Conservation (phyloP, 1,139 yeast species). For the Yamadazyma atlantica region DNA sequence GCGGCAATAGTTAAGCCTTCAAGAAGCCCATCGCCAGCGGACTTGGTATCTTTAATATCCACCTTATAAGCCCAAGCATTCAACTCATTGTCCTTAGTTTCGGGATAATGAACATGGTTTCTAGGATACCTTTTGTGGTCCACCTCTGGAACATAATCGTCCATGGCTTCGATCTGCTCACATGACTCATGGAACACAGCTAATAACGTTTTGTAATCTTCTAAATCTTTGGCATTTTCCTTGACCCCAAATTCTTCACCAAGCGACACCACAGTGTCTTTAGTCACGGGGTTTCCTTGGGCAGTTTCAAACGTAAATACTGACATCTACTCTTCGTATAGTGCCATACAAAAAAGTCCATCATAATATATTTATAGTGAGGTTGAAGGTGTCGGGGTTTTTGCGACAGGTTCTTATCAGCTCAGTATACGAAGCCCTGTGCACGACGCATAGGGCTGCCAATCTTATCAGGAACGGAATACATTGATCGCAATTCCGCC, state of each 20-base stretch:
- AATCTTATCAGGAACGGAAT: too few relatives aligned
- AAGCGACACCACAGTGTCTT: conserved; percentile 10
- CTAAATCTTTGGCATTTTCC: conserved; percentile 11
- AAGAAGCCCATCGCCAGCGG: background rate
- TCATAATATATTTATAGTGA: too few relatives aligned
- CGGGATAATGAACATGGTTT: conserved; percentile 20
- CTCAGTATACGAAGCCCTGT: too few relatives aligned
- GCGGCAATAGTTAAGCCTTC: conserved; percentile 7
- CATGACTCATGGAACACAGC: conserved; percentile 22
- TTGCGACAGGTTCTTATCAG: conserved; percentile 1
- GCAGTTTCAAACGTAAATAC: conserved; percentile 14
- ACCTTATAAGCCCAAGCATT: conserved; percentile 15
- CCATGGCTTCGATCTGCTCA: conserved; percentile 18
- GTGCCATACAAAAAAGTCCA: background rate
- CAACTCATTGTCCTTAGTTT: conserved; percentile 17
- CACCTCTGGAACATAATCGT: conserved; percentile 14
- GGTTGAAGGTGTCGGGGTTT: background rate
- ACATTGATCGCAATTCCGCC: too few relatives aligned
- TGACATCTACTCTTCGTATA: conserved; percentile 7
- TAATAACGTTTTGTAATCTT: conserved; percentile 17
- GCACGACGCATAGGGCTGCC: too few relatives aligned
- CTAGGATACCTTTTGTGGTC: conserved; percentile 32
- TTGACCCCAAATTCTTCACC: conserved; percentile 14
- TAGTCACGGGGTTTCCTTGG: conserved; percentile 17
- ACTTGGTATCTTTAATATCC: conserved; percentile 7